These are phyloP conservation scores for Bruguiera gymnorhiza DNA, from an alignment of 345 rosid genomes.

Conservation along the genomic window DNA sequence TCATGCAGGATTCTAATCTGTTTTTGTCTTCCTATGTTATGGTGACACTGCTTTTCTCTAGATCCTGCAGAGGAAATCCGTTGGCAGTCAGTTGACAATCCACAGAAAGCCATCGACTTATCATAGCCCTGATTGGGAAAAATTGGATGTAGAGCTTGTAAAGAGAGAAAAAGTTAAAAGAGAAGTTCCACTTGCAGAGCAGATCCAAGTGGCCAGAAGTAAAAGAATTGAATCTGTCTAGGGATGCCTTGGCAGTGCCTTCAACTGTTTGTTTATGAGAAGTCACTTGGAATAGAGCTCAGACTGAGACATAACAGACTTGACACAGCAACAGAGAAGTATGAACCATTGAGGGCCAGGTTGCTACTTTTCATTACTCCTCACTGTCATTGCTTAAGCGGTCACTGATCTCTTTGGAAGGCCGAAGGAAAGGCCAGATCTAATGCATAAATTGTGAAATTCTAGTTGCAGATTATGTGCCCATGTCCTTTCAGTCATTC, in stretches of 20 bases:
- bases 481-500: too few species aligned
- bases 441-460: too few species aligned
- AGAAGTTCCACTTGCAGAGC: slow-evolving; percentile 70
- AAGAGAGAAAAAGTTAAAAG: slow-evolving; percentile 50
- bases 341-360: not conserved
- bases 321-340: not conserved
- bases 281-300: not conserved
- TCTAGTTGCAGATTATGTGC: too few species aligned
- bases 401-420: not conserved
- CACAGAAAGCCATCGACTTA: slow-evolving; percentile 29
- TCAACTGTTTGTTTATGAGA: slow-evolving; percentile 12
- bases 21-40: not conserved
- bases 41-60: slow-evolving; percentile 14
- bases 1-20: too few species aligned
- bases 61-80: slow-evolving; percentile 62
- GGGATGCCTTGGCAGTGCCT: slow-evolving; percentile 26
- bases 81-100: slow-evolving; percentile 25
- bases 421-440: too few species aligned
- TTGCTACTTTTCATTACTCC: not conserved
- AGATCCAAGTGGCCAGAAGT: slow-evolving; percentile 69
- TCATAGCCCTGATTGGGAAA: slow-evolving; percentile 48
- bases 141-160: slow-evolving; percentile 50
- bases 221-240: slow-evolving; percentile 33
- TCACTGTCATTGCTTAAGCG: not conserved
- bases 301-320: not conserved